Evolutionary conservation across 768 basidiomycete species (phyloP), one percentile per base, ranked within the genome.

Genomic region (Hypholoma fasciculare): DNA sequence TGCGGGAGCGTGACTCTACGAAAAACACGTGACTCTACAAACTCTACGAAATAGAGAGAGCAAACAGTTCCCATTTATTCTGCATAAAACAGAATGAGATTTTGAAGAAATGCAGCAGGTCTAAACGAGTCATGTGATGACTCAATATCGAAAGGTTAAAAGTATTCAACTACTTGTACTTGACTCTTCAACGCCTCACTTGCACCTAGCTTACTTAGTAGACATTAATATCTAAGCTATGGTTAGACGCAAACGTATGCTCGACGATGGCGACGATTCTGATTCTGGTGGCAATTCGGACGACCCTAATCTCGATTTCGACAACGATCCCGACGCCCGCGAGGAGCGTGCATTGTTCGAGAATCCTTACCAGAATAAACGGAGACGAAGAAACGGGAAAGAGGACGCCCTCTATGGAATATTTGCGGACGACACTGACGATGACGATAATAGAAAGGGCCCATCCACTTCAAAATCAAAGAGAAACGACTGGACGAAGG

Each of bases 371-470:
- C 75, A 83, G 61, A 76, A 81, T 64, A 93, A 91, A 68, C 82
- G 85, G 55, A 80, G 86, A 59, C 78, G 85, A 60, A 85, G 73
- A 70, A 78, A 84, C 56, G 85, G 78, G 23, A 88, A 87, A 67
- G 89, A 94, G 54, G 87, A 88, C 59, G 85, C 85, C 1, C 71
- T 85, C n/a, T 91, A 92, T 65, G 92, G 91, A 4, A 75, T 90
- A 0, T 92, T 90, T 71, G 89, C 76, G 1, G 84, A 86, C 4
- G 85, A 89, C 54, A 88, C 86, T 61, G 88, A 90, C 20, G 83
- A 87, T 19, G 89, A 88, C 61, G 60, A 34, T 64, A 65, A 8
- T 26, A 48, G 44, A 20, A 54, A 53, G 9, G 34, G 47, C 38
- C 23, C 57, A 7, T 40, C 49, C 16, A 42, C 49, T 19, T 64